These are phyloP conservation scores for Suhomyces yuchorum DNA, from an alignment of 1,139 yeast genomes.

Conservation along the genomic window DNA sequence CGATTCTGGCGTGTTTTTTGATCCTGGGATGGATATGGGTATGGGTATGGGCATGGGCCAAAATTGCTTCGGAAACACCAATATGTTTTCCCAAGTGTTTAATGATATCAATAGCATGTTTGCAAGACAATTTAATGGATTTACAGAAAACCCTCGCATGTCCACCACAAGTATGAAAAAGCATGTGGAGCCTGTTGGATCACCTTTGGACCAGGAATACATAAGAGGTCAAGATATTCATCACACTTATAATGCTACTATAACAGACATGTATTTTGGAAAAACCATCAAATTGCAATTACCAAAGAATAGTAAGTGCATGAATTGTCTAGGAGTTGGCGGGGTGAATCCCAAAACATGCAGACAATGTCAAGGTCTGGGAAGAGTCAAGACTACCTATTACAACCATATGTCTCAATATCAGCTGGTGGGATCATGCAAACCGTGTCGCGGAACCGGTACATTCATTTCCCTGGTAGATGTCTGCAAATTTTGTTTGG, in stretches of 20 bases:
- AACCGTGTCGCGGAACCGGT: slow-evolving; percentile 42
- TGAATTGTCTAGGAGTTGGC: slow-evolving; percentile 47
- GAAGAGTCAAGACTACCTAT: slow-evolving; percentile 35
- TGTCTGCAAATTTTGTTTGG: slow-evolving; percentile 43
- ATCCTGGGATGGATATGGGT: slow-evolving; percentile 6
- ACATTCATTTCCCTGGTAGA: slow-evolving; percentile 30
- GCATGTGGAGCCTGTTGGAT: slow-evolving; percentile 18
- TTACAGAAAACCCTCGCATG: neutral
- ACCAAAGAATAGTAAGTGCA: slow-evolving; percentile 44
- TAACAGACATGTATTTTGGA: slow-evolving; percentile 52
- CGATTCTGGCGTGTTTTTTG: slow-evolving; percentile 1
- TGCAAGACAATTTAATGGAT: slow-evolving; percentile 10
- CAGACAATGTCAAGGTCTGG: slow-evolving; percentile 41
- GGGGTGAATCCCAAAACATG: slow-evolving; percentile 41
- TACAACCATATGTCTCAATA: slow-evolving; percentile 36
- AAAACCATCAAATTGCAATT: slow-evolving; percentile 48
- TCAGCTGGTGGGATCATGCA: slow-evolving; percentile 40
- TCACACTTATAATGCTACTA: slow-evolving; percentile 46
- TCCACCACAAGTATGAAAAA: slow-evolving; percentile 14
- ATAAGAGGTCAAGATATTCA: slow-evolving; percentile 47
- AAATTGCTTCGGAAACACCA: slow-evolving; percentile 19
- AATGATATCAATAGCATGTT: slow-evolving; percentile 40
- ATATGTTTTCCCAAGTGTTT: slow-evolving; percentile 44
- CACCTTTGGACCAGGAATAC: slow-evolving; percentile 14
- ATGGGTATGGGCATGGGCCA: slow-evolving; percentile 7